phyloP scores from a whole-genome alignment of 306 rosid genomes.

The peach (Prunus persica) region DNA sequence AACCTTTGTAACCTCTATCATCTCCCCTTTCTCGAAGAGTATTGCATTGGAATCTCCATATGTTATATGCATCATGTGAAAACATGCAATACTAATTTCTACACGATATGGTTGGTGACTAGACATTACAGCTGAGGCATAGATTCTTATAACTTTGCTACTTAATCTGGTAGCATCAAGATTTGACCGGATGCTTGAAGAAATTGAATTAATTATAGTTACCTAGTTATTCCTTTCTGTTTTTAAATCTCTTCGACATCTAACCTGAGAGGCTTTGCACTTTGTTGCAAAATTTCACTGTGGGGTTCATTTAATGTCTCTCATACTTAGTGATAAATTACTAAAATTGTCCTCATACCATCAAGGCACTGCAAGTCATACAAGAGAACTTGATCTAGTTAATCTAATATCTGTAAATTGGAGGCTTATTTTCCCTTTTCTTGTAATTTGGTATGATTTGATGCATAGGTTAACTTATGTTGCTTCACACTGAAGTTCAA shows the following conservation, averaged over 20 bases:
- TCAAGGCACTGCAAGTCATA: background rate
- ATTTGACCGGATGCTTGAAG: too few species aligned
- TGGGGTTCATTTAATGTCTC: too few species aligned
- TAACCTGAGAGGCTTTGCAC: too few species aligned
- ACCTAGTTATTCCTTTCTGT: too few species aligned
- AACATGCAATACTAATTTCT: background rate
- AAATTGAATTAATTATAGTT: too few species aligned
- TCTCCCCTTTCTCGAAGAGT: background rate
- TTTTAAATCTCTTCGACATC: too few species aligned
- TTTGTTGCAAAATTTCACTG: too few species aligned
- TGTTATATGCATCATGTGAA: background rate
- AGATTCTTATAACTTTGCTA: background rate
- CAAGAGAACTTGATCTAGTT: background rate
- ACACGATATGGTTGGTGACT: background rate
- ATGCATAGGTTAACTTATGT: background rate
- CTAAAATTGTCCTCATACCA: too few species aligned
- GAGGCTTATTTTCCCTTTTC: slow-evolving; percentile 7
- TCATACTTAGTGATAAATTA: too few species aligned
- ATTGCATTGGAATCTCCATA: background rate
- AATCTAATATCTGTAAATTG: background rate
- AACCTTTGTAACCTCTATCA: background rate
- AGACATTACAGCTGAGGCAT: background rate
- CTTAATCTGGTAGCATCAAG: too few species aligned
- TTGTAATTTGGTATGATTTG: background rate
- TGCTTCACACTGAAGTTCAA: slow-evolving; percentile 19